Conservation (phyloP, 192 early-diverging fungal genomes). For the Ambispora gerdemannii region DNA sequence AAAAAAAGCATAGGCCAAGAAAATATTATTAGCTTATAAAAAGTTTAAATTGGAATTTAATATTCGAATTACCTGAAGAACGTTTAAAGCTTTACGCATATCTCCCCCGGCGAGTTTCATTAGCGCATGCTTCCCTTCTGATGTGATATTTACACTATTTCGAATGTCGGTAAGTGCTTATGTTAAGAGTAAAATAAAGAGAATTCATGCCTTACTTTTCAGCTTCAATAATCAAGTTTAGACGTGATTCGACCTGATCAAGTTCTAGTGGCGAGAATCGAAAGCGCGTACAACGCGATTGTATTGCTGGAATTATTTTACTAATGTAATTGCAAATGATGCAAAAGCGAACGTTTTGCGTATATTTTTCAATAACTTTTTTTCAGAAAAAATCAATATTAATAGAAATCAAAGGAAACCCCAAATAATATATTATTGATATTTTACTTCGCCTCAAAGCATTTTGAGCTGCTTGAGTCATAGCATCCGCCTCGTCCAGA, state of each 20-base stretch:
- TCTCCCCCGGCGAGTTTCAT: conserved; percentile 87
- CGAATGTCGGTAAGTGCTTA: not conserved
- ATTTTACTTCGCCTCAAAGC: conserved; percentile 82
- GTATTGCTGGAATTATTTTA: conserved; percentile 96
- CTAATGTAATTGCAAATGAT: conserved; percentile 98
- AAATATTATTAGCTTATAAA: not conserved
- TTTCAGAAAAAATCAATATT: not conserved
- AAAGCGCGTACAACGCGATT: conserved; percentile 98
- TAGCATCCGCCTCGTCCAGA: conserved; percentile 95
- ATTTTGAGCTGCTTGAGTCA: conserved; percentile 90
- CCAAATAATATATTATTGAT: too few species aligned
- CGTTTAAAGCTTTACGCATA: conserved; percentile 95
- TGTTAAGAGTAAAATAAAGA: conserved; percentile 13
- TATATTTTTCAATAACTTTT: conserved; percentile 97
- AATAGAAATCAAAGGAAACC: too few species aligned
- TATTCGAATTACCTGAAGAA: conserved; percentile 67
- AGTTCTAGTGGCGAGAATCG: conserved; percentile 85
- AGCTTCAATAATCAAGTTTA: conserved; percentile 65
- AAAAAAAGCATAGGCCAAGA: not conserved
- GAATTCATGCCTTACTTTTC: conserved; percentile 53
- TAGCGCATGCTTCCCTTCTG: conserved; percentile 77
- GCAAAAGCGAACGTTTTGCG: conserved; percentile 95
- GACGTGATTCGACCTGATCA: conserved; percentile 72
- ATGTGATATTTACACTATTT: conserved; percentile 73
- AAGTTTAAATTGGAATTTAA: not conserved